phyloP scores from a whole-genome alignment of 257 asterid genomes.

The Solanum pimpinellifolium region DNA sequence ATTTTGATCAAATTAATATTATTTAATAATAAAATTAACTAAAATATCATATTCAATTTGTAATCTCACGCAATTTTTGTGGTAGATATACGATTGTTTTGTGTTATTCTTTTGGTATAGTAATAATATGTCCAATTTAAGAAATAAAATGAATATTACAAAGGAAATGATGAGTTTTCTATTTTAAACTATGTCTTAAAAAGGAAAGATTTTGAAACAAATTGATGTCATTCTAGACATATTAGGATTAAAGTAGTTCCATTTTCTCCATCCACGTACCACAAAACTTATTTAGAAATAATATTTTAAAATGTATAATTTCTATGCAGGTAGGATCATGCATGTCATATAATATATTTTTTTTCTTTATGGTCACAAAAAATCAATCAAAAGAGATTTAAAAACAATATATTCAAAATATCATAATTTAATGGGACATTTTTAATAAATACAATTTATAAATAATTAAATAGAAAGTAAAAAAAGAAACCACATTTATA shows the following conservation, averaged over 20 bases:
- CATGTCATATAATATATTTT: neutral
- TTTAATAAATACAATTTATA: neutral
- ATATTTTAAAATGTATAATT: neutral
- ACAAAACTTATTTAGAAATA: neutral
- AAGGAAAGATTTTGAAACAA: neutral
- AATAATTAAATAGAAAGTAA: neutral
- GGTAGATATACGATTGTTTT: neutral
- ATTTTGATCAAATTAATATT: neutral
- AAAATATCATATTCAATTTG: neutral
- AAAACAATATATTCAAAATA: no score
- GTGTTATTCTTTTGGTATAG: neutral
- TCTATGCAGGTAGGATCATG: neutral
- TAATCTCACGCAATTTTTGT: neutral
- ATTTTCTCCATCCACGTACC: neutral
- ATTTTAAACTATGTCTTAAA: neutral
- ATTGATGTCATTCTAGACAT: neutral
- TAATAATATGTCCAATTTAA: no score
- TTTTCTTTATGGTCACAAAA: neutral
- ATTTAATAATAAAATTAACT: neutral
- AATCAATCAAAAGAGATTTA: neutral
- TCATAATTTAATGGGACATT: neutral
- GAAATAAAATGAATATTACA: neutral
- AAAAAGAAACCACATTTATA: neutral
- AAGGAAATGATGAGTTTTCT: neutral
- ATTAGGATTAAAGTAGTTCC: neutral